These are phyloP conservation scores for Zea mays DNA, from an alignment of 176 grass and related monocot species.

Conservation along the genomic window DNA sequence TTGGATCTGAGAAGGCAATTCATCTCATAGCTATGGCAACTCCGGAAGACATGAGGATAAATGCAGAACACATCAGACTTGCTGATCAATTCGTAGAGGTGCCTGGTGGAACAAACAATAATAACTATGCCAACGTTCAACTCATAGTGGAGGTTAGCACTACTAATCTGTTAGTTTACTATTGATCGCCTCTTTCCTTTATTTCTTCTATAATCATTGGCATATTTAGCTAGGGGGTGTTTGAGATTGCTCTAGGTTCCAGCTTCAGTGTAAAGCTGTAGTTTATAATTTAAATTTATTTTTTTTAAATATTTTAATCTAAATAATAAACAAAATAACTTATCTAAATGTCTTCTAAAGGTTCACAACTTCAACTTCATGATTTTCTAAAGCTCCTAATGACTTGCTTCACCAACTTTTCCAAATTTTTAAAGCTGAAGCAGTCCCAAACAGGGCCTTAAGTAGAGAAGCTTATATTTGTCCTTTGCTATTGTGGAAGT, in stretches of 20 bases:
- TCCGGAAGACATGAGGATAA: constrained; percentile 90
- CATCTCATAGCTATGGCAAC: constrained; percentile 94
- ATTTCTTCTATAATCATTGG: neutral
- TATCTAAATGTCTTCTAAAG: no score
- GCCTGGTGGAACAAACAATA: constrained; percentile 93
- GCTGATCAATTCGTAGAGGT: constrained; percentile 98
- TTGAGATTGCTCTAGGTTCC: no score
- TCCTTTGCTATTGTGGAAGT: neutral
- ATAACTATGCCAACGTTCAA: constrained; percentile 98
- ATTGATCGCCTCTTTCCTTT: neutral
- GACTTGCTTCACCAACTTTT: no score
- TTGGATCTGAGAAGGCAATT: constrained; percentile 93
- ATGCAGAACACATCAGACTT: constrained; percentile 94
- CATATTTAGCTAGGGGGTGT: neutral
- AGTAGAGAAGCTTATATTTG: neutral
- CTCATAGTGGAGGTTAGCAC: constrained; percentile 89
- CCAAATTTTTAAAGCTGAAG: no score
- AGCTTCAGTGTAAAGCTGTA: no score
- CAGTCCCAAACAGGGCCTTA: no score
- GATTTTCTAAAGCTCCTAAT: no score
- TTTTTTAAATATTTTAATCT: no score
- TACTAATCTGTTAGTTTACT: neutral
- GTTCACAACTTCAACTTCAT: no score
- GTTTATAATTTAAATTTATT: no score
- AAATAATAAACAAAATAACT: no score